Base-by-base conservation (phyloP, 257 asterid species). In the Jaltomata sinuosa region DNA sequence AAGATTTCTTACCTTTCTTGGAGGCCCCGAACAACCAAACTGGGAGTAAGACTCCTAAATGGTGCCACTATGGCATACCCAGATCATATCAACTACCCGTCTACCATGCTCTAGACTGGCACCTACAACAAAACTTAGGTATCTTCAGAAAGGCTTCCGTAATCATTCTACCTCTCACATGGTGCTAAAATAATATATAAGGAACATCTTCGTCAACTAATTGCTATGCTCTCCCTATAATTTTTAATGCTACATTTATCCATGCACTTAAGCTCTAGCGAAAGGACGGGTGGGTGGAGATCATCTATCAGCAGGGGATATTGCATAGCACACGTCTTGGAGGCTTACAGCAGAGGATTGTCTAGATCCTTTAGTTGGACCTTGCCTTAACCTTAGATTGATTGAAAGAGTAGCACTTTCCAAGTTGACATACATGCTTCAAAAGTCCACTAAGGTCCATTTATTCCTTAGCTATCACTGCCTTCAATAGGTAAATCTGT, bases 41-140 rank as follows among this genome's bases (percentile, higher is more conserved):
- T 16, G 8, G 57, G 40, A 14, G 2, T 45, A 16, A 76, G 59
- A 76, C 16, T 49, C 62, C 61, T 0, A 10, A 47, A 4, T 1
- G 0, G 0, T 0, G 81, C 62, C 42, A 29, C 8, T 2, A 4
- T 47, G 81, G 81, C 6, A 36, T 0, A 32, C 8, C 25, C 0
- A 45, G 42, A 16, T 16, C 40, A 15, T 76, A 27, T 0, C 1
- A 5, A 76, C 7, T 0, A 49, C 40, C 1, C 4, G 5, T 29
- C 62, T 49, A 2, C 42, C 62, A 16, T 27, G 42, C 62, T 77
- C 29, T 49, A 77, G 62, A 27, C 18, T 2, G 29, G 45, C 6
- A 49, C 45, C 18, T 49, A 49, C 62, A 27, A 45, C 0, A 2
- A 49, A 0, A 27, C 27, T 47, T 77, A 1, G 62, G 42, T 27